A percentile compares a stretch with the other conserved stretches of the same genome.
These are phyloP conservation scores for Mycena chlorophos DNA, from an alignment of 768 basidiomycete genomes.

Conservation along the genomic window DNA sequence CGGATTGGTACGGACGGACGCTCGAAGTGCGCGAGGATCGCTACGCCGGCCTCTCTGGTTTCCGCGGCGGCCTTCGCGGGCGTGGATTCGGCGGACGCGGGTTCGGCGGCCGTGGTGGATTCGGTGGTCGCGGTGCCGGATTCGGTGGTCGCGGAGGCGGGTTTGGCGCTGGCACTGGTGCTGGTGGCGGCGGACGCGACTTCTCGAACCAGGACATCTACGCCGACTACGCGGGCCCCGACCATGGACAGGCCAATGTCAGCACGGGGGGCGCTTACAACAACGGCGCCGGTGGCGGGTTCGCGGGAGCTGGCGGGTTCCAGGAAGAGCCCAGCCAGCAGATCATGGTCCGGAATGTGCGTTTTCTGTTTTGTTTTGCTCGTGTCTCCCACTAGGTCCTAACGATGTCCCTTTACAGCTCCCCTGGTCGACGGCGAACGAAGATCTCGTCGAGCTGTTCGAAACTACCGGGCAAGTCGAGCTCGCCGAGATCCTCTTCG, in stretches of 20 bases:
- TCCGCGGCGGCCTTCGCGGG: constrained; percentile 59
- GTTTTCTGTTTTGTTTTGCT: constrained; percentile 36
- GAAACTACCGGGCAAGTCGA: constrained; percentile 97
- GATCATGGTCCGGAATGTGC: constrained; percentile 96
- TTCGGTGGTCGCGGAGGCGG: constrained; percentile 42
- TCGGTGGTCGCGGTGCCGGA: constrained; percentile 45
- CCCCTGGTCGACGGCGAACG: constrained; percentile 98
- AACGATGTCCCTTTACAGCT: constrained; percentile 48
- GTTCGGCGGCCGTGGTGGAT: constrained; percentile 42
- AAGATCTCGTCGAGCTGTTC: constrained; percentile 96
- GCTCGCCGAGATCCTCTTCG: constrained; percentile 91
- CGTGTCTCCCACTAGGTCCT: not conserved
- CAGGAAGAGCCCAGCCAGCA: constrained; percentile 90
- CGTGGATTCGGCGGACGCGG: constrained; percentile 53
- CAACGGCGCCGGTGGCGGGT: constrained; percentile 26
- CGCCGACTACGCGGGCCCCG: constrained; percentile 90
- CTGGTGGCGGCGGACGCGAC: constrained; percentile 58
- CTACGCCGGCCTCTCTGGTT: constrained; percentile 80
- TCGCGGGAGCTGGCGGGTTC: constrained; percentile 37
- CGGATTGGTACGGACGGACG: constrained; percentile 94
- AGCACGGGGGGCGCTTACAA: constrained; percentile 38
- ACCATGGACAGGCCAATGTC: constrained; percentile 51
- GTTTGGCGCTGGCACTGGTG: constrained; percentile 42
- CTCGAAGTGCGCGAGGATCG: constrained; percentile 98
- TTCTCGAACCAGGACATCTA: constrained; percentile 90